Evolutionary conservation across 2,329 filamentous ascomycete genomes (phyloP), one percentile per base, ranked within the genome.

Genomic region (Podosphaera fusca): DNA sequence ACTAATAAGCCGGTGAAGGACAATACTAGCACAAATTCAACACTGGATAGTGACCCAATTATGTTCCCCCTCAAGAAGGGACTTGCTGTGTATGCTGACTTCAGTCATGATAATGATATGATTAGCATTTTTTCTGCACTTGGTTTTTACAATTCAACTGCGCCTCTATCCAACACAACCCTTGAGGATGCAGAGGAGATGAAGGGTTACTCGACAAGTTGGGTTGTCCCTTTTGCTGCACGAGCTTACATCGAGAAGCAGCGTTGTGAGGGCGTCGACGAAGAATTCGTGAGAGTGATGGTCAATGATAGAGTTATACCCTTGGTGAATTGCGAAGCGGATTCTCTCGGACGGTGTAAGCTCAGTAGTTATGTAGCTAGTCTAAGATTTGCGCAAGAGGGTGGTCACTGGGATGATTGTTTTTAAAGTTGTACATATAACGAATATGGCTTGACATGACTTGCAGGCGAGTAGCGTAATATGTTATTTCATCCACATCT

Each of bases 91-190:
- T 95, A 94, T 65, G 88, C 87, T 0, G 89, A 95, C 69, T 95
- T 95, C 66, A 86, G 82, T 60, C 89, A 95, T 69, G 89, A 95
- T 69, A 95, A 94, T 68, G 81, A 84, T 66, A 87, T 95, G 80
- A 79, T 78, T 35, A 76, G 77, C 6, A 79, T 94, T 5, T 85
- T 85, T 66, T 80, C 80, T 4, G 87, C 87, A 0, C 66, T 95
- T 61, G 85, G 87, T 0, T 71, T 95, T 33, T 94, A 87, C 70
- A 85, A 88, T 62, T 70, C 69, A 49, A 86, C 80, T 0, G 64
- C 67, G 12, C 71, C 75, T 9, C 70, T 84, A 31, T 73, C 76
- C 2, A 75, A 74, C 31, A 72, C 71, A 2, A 72, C 71, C 5
- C 68, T 79, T 33, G 67, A 75, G 45, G 71, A 75, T 49, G 73